Percentiles rank a stretch among this genome's conserved stretches.
These are phyloP conservation scores for Gossypium anomalum DNA, from an alignment of 345 rosid genomes.

Conservation along the genomic window DNA sequence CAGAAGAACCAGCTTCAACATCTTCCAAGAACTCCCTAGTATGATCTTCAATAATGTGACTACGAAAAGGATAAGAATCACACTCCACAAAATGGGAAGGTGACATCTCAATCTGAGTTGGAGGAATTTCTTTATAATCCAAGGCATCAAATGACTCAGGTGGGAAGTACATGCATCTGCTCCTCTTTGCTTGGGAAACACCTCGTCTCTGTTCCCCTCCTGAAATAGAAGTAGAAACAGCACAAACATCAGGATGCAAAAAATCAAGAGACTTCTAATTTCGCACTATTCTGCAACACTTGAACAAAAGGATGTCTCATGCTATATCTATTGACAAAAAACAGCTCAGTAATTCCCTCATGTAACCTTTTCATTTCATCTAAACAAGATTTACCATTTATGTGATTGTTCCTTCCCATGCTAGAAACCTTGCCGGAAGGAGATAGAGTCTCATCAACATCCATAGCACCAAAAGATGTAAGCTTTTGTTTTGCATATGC, in stretches of 20 bases:
- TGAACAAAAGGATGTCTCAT: constrained; percentile 17
- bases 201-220: constrained; percentile 50
- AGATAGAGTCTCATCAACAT: constrained; percentile 41
- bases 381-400: constrained; percentile 52
- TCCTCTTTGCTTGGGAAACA: constrained; percentile 56
- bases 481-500: constrained; percentile 54
- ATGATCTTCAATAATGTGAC: constrained; percentile 41
- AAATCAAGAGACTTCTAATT: constrained; percentile 14
- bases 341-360: constrained; percentile 13
- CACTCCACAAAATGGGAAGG: constrained; percentile 40
- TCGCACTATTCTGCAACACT: constrained; percentile 19
- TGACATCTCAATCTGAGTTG: constrained; percentile 38
- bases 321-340: constrained; percentile 20
- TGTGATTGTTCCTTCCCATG: constrained; percentile 39
- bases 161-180: constrained; percentile 46
- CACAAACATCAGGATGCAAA: constrained; percentile 24
- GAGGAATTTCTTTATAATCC: constrained; percentile 49
- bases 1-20: constrained; percentile 53
- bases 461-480: constrained; percentile 39
- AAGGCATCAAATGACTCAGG: constrained; percentile 42
- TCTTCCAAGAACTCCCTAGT: constrained; percentile 53
- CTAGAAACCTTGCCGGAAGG: constrained; percentile 41
- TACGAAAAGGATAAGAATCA: constrained; percentile 38
- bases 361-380: constrained; percentile 14
- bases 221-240: constrained; percentile 38